Evolutionary conservation across 2,329 filamentous ascomycete species (phyloP).

Genomic region (Decorospora gaudefroyi): DNA sequence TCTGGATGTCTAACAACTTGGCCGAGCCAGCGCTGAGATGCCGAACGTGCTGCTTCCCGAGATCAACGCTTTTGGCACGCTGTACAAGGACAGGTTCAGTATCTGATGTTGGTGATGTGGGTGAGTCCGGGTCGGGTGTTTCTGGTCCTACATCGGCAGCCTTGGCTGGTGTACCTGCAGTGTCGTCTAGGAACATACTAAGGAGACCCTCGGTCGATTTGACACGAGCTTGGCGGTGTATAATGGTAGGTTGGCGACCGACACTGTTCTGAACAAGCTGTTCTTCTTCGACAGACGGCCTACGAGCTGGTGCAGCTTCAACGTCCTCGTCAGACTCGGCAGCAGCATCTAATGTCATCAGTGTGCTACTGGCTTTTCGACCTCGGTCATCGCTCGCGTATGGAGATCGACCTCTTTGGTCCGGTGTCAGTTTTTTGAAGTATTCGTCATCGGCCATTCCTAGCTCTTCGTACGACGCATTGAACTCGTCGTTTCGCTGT

Average conservation of each 20-base stretch:
- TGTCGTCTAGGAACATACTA: slow-evolving; percentile 54
- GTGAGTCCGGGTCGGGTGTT: slow-evolving; percentile 39
- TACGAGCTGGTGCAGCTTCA: slow-evolving; percentile 23
- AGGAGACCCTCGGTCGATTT: slow-evolving; percentile 66
- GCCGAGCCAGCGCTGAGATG: slow-evolving; percentile 80
- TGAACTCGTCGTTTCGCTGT: slow-evolving; percentile 58
- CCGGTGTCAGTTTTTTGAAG: slow-evolving; percentile 61
- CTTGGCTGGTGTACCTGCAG: slow-evolving; percentile 38
- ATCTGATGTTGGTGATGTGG: slow-evolving; percentile 38
- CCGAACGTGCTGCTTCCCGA: slow-evolving; percentile 67
- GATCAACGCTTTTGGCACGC: slow-evolving; percentile 72
- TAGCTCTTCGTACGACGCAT: slow-evolving; percentile 68
- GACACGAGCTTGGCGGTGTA: slow-evolving; percentile 62
- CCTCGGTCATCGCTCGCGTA: slow-evolving; percentile 33
- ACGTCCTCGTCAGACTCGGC: slow-evolving; percentile 52
- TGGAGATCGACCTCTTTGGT: slow-evolving; percentile 48
- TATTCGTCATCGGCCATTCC: slow-evolving; percentile 74
- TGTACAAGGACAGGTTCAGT: slow-evolving; percentile 51
- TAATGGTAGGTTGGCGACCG: slow-evolving; percentile 64
- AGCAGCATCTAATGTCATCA: slow-evolving; percentile 45
- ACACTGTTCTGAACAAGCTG: slow-evolving; percentile 58
- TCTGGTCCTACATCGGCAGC: slow-evolving; percentile 36
- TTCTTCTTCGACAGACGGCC: slow-evolving; percentile 36
- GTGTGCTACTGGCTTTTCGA: slow-evolving; percentile 52
- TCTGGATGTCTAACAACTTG: slow-evolving; percentile 68